Evolutionary conservation across 1,139 yeast genomes (phyloP).

Genomic region (Geotrichum histeridarum): DNA sequence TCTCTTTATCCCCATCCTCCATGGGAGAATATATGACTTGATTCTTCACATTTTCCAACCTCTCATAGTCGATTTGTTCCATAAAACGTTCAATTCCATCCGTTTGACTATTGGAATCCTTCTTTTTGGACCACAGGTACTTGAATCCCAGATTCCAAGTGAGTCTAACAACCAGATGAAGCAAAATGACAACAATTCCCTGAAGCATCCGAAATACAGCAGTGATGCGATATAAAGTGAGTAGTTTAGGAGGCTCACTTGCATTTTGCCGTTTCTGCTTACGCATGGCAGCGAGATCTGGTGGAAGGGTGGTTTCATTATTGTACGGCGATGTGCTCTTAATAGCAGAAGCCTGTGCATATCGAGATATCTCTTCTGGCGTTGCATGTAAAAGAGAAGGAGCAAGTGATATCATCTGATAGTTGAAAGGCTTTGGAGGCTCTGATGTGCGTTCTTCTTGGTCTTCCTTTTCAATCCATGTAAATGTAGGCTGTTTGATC

Average conservation of each 20-base stretch:
- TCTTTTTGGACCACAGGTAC: conserved; percentile 6
- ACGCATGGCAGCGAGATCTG: conserved; percentile 6
- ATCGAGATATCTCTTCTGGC: background rate
- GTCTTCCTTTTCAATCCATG: conserved; percentile 51
- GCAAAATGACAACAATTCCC: conserved; percentile 4
- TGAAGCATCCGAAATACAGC: conserved; percentile 11
- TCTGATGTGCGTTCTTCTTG: background rate
- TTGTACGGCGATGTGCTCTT: conserved; percentile 11
- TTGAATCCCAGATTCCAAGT: conserved; percentile 12
- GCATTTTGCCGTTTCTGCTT: background rate
- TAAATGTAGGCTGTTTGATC: conserved; percentile 47
- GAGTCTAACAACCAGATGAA: conserved; percentile 6
- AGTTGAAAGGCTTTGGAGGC: background rate
- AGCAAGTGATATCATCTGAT: background rate
- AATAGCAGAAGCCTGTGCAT: background rate
- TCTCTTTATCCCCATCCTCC: conserved; percentile 18
- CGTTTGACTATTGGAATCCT: background rate
- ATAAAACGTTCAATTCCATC: background rate
- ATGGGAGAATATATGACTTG: conserved; percentile 20
- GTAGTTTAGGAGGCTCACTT: background rate
- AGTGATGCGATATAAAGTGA: conserved; percentile 8
- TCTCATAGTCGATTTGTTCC: conserved; percentile 5
- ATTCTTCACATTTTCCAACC: conserved; percentile 19
- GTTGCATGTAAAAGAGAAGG: conserved; percentile 13
- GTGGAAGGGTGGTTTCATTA: conserved; percentile 14